Conservation (phyloP, 805 yeast genomes). For the Candida multigemmis region DNA sequence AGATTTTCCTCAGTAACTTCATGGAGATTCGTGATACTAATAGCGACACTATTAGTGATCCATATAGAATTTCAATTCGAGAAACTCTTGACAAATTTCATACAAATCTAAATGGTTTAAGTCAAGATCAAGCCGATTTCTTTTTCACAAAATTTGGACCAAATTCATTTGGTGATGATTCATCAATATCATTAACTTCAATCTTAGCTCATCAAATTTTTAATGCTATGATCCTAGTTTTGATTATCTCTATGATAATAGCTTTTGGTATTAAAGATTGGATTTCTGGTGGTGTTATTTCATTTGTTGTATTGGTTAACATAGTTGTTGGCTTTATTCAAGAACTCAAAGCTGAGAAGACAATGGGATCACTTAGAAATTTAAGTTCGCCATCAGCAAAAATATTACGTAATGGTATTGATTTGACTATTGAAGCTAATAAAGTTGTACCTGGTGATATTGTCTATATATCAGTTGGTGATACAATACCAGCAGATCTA, state of each 20-base stretch:
- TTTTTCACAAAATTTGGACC: conserved; percentile 38
- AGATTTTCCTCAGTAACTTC: too few species aligned
- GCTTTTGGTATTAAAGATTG: conserved; percentile 69
- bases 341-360: conserved; percentile 67
- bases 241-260: conserved; percentile 59
- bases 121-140: conserved; percentile 3
- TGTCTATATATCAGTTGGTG: conserved; percentile 56
- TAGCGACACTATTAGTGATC: too few species aligned
- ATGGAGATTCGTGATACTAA: too few species aligned
- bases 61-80: conserved; percentile 19
- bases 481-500: conserved; percentile 68
- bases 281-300: conserved; percentile 78
- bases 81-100: conserved; percentile 24
- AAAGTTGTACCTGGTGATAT: conserved; percentile 71
- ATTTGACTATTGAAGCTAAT: conserved; percentile 47
- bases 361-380: conserved; percentile 65
- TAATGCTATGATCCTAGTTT: conserved; percentile 73
- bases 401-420: conserved; percentile 54
- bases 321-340: conserved; percentile 61
- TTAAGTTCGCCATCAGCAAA: conserved; percentile 65
- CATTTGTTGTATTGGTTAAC: conserved; percentile 55
- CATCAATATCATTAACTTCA: conserved; percentile 40
- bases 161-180: conserved; percentile 54
- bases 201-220: conserved; percentile 60
- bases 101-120: conserved; percentile 41